These are phyloP conservation scores for Diutina catenulata DNA, from an alignment of 1,139 yeast genomes.

Conservation along the genomic window DNA sequence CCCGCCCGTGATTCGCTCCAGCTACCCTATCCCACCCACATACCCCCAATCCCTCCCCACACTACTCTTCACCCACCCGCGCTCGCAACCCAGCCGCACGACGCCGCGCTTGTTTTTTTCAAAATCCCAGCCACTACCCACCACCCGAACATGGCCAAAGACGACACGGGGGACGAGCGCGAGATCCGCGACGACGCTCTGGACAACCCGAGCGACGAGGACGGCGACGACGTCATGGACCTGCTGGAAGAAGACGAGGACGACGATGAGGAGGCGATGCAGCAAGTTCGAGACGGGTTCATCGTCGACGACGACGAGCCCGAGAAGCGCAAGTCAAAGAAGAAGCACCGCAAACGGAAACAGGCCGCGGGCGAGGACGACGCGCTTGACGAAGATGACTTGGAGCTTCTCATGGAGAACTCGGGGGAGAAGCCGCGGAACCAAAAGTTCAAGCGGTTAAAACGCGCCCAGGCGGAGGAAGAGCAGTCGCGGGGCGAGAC, in stretches of 20 bases:
- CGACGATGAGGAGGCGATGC: slow-evolving; percentile 63
- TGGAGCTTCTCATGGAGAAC: slow-evolving; percentile 83
- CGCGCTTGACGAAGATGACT: slow-evolving; percentile 86
- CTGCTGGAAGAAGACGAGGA: slow-evolving; percentile 72
- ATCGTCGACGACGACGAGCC: slow-evolving; percentile 87
- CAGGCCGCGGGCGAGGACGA: slow-evolving; percentile 20
- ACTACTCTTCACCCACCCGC: too few species aligned
- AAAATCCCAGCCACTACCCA: too few species aligned
- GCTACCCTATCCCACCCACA: too few species aligned
- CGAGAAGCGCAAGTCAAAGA: slow-evolving; percentile 33
- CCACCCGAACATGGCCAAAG: too few species aligned
- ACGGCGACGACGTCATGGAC: slow-evolving; percentile 41
- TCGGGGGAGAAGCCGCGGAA: slow-evolving; percentile 41
- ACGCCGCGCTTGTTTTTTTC: too few species aligned
- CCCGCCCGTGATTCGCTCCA: too few species aligned
- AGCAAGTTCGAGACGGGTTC: slow-evolving; percentile 78
- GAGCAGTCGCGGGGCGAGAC: slow-evolving; percentile 16
- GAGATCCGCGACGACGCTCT: slow-evolving; percentile 4
- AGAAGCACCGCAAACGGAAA: slow-evolving; percentile 9
- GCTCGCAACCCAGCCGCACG: too few species aligned
- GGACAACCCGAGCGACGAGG: slow-evolving; percentile 20
- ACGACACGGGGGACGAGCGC: slow-evolving; percentile 1
- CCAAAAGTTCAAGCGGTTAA: slow-evolving; percentile 60
- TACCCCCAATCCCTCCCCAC: too few species aligned
- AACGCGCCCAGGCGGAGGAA: slow-evolving; percentile 35